Percentiles rank a stretch among this genome's conserved stretches.
phyloP scores from a whole-genome alignment of 1,139 yeast genomes.

The Taphrina betulina region DNA sequence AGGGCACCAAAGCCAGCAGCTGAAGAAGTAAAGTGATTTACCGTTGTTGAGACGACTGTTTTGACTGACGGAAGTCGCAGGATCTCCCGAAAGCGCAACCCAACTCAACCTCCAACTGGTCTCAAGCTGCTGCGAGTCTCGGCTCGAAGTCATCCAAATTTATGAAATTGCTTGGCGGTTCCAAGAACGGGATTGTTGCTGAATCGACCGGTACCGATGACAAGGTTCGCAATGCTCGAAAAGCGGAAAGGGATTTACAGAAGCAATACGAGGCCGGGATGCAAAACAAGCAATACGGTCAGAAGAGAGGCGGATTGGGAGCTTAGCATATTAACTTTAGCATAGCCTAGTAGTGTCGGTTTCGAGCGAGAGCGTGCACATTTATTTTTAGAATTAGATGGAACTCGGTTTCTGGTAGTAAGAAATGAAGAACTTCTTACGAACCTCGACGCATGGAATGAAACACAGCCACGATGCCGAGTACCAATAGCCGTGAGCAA shows the following conservation, averaged over 20 bases:
- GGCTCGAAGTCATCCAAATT: constrained; percentile 31
- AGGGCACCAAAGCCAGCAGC: neutral
- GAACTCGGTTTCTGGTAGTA: no score
- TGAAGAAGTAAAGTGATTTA: neutral
- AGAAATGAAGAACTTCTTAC: no score
- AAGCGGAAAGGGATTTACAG: constrained; percentile 24
- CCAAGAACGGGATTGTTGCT: constrained; percentile 12
- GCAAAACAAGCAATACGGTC: constrained; percentile 26
- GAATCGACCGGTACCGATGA: neutral
- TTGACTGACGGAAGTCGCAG: neutral
- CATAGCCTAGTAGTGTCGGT: no score
- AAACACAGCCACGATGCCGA: no score
- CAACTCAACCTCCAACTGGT: constrained; percentile 9
- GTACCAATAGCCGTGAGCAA: no score
- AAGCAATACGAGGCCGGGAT: constrained; percentile 25
- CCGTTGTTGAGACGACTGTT: neutral
- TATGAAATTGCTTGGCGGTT: constrained; percentile 27
- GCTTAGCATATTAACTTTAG: no score
- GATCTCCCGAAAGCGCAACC: neutral
- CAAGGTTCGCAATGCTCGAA: constrained; percentile 11
- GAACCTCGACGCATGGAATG: no score
- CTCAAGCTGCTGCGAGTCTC: constrained; percentile 23
- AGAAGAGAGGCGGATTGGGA: constrained; percentile 20
- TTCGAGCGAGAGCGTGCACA: no score
- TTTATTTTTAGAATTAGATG: no score